Evolutionary conservation across 2,329 filamentous ascomycete genomes (phyloP), one percentile per base, ranked within the genome.

Genomic region (Exophiala bonariae): DNA sequence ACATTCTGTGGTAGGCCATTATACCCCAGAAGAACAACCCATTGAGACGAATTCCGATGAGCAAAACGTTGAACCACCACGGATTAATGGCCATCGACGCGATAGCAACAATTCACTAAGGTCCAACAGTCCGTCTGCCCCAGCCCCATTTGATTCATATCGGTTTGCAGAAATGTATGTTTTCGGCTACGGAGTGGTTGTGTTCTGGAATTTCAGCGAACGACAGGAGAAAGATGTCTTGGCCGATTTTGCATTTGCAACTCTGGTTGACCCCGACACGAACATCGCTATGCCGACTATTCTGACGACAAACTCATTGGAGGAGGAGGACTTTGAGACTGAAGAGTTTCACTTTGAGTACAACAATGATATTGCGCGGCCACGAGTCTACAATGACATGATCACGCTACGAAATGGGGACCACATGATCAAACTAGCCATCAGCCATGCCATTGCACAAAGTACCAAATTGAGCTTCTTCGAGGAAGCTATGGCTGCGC

Each of bases 271-370:
- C 17, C 48, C 50, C 2, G 66, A 65, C 3, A 59, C 55, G 11
- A 50, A 57, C 53, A 34, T 53, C n/a, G 62, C 65, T 0, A 61
- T 63, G 3, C 67, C 69, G 4, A 66, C 80, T 16, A 81, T 86
- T 9, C 78, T 99, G 5, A 84, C 90, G 23, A 87, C 84, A 1
- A 80, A 89, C 26, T 89, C 91, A 1, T 75, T 96, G 17, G 82
- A 88, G 46, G 89, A 96, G 67, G 85, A 86, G 56, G 91, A 97
- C 63, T 96, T 95, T 59, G 93, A 99, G 72, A 99, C 87, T 0
- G 93, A 99, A 65, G 92, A 97, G 64, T 96, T 99, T 61, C 92
- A 99, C 64, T 99, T 99, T 64, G 91, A 97, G 67, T 99, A 99
- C 73, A 95, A 89, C 60, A 80, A 83, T 1, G 80, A 89, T 48